Conservation (phyloP, 371 early-diverging fungal genomes). For the Apophysomyces elegans region DNA sequence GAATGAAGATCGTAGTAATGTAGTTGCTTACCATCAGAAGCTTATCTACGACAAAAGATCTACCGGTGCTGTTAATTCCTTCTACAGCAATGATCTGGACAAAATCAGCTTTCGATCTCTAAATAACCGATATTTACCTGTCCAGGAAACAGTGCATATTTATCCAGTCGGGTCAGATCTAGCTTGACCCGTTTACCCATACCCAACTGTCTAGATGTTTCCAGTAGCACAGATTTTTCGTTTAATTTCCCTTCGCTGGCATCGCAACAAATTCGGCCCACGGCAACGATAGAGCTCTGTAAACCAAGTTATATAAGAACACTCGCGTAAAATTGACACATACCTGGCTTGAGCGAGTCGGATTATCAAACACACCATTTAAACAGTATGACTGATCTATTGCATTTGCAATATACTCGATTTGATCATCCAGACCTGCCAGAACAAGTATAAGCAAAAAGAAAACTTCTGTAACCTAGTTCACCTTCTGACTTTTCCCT, state of each 20-base stretch:
- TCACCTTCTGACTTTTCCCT: conserved; percentile 70
- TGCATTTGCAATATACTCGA: conserved; percentile 68
- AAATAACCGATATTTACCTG: conserved; percentile 53
- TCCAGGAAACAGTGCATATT: conserved; percentile 75
- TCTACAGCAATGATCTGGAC: conserved; percentile 44
- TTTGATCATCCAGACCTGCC: conserved; percentile 65
- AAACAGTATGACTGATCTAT: conserved; percentile 54
- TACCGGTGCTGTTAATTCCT: conserved; percentile 44
- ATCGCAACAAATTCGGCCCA: conserved; percentile 82
- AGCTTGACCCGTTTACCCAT: conserved; percentile 72
- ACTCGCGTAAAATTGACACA: background rate
- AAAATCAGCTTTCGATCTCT: background rate
- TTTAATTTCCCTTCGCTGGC: conserved; percentile 67
- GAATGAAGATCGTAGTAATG: background rate
- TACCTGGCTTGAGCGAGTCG: conserved; percentile 62
- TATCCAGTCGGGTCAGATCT: conserved; percentile 54
- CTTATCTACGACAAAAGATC: conserved; percentile 23
- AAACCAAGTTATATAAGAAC: conserved; percentile 9
- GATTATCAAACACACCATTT: conserved; percentile 59
- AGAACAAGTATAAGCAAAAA: background rate
- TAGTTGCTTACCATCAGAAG: conserved; percentile 19
- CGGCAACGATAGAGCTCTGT: conserved; percentile 37
- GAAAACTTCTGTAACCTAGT: background rate
- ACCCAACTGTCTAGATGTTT: conserved; percentile 75
- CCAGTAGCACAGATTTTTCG: conserved; percentile 72